Base-by-base conservation (phyloP, 164 flowering plant species). In the Berberis vulgaris region DNA sequence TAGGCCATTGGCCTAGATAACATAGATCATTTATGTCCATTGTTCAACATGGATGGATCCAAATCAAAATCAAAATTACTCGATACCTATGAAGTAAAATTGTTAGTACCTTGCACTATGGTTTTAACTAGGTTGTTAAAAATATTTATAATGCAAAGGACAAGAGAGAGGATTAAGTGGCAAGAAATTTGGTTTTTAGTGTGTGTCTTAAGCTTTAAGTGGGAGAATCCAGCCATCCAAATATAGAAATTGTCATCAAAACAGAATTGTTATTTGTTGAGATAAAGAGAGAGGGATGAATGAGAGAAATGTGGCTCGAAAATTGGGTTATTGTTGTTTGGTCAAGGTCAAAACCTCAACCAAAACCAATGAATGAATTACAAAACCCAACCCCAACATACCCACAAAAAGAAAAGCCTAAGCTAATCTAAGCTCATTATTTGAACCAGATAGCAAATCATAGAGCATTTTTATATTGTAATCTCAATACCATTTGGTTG, bases 331-430 rank as follows among this genome's bases (percentile, higher is more conserved):
- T 41, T 42, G 60, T 42, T 52, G 54, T 52, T 52, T 52, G 54
- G 54, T 57, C 42, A 40, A 57, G 45, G 60, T 57, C 60, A 57
- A 57, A 52, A 52, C 13, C 55, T 6, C 60, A 57, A 26, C n/a
- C 54, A 52, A 52, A 52, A 11, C 54, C 54, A 52, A 45, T 45
- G 12, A 57, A 57, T 57, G 43, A 57, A 41, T 26, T 1, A 57
- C 45, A 57, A 41, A 57, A 57, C 60, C 8, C 40, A 41, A 7
- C 60, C 4, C 60, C 45, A 6, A 43, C 40, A 13, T n/a, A 55
- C n/a, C 59, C 9, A 53, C 6, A 53, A 53, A 8, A 46, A 46
- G 12, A 52, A 52, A 52, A 6, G n/a, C 13, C 54, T 52, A 52
- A 4, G 54, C 54, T 52, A 52, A 52, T 12, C n/a, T 52, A 52